A percentile compares a stretch with the other conserved stretches of the same genome.
phyloP scores from a whole-genome alignment of 352 stramenopile genomes.

The Phytophthora cactorum region DNA sequence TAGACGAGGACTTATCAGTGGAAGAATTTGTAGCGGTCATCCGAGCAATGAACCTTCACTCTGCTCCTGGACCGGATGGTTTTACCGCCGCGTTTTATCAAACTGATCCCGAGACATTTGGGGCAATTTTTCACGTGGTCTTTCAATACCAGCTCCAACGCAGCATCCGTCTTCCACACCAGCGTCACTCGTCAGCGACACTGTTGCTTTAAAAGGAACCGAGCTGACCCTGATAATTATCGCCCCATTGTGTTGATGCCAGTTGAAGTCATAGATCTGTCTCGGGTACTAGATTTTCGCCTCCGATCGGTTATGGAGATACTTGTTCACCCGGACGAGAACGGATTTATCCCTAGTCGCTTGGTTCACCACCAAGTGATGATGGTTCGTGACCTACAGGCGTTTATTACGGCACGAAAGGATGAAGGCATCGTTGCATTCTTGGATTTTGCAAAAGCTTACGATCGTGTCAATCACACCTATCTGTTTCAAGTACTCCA shows the following conservation, averaged over 20 bases:
- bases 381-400: background rate
- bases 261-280: conserved; percentile 16
- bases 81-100: conserved; percentile 8
- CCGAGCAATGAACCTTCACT: background rate
- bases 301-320: background rate
- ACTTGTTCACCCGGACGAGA: conserved; percentile 11
- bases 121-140: background rate
- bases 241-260: conserved; percentile 11
- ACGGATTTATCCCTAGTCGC: conserved; percentile 6
- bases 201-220: conserved; percentile 16
- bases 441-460: conserved; percentile 11
- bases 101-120: background rate
- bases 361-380: conserved; percentile 1
- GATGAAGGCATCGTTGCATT: background rate
- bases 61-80: conserved; percentile 4
- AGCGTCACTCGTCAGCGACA: conserved; percentile 5
- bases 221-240: conserved; percentile 2
- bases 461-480: conserved; percentile 4
- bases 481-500: conserved; percentile 3
- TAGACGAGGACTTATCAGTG: background rate
- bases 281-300: background rate
- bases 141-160: conserved; percentile 9
- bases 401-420: background rate
- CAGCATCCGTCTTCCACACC: background rate
- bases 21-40: background rate